A percentile compares a stretch with the other conserved stretches of the same genome.
Evolutionary conservation across 139 green algal species (phyloP).

Genomic region (Eudorina sp.): DNA sequence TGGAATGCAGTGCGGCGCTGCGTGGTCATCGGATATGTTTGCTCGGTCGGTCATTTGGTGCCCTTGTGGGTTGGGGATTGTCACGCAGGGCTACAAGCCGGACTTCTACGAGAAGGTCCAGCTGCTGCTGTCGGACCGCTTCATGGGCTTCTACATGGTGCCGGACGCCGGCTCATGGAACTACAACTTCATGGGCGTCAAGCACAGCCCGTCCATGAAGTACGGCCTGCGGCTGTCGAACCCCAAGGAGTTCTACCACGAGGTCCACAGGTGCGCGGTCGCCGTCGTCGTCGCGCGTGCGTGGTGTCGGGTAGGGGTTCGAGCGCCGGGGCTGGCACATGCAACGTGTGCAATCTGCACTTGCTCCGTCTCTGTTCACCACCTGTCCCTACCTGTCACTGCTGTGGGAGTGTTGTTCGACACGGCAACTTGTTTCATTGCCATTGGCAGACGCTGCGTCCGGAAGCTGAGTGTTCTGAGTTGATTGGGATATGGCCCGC

Average conservation of each 20-base stretch:
- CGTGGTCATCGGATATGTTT: too few relatives aligned
- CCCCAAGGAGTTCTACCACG: slow-evolving; percentile 96
- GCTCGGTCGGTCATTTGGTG: background rate
- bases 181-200: slow-evolving; percentile 98
- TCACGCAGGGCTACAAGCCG: slow-evolving; percentile 89
- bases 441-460: too few relatives aligned
- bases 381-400: too few relatives aligned
- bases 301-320: too few relatives aligned
- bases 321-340: too few relatives aligned
- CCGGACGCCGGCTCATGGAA: slow-evolving; percentile 95
- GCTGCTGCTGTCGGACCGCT: slow-evolving; percentile 98
- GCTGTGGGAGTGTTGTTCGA: too few relatives aligned
- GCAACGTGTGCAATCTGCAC: too few relatives aligned
- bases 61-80: background rate
- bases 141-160: slow-evolving; percentile 99
- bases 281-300: too few relatives aligned
- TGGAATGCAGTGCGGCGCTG: too few relatives aligned
- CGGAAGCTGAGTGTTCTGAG: too few relatives aligned
- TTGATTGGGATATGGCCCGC: background rate
- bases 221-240: slow-evolving; percentile 94
- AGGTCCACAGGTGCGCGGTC: slow-evolving; percentile 54
- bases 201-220: slow-evolving; percentile 70
- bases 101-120: slow-evolving; percentile 98
- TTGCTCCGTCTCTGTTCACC: too few relatives aligned
- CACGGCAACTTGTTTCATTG: too few relatives aligned